Evolutionary conservation across 2,329 filamentous ascomycete species (phyloP).

Genomic region (Colletotrichum trifolii): DNA sequence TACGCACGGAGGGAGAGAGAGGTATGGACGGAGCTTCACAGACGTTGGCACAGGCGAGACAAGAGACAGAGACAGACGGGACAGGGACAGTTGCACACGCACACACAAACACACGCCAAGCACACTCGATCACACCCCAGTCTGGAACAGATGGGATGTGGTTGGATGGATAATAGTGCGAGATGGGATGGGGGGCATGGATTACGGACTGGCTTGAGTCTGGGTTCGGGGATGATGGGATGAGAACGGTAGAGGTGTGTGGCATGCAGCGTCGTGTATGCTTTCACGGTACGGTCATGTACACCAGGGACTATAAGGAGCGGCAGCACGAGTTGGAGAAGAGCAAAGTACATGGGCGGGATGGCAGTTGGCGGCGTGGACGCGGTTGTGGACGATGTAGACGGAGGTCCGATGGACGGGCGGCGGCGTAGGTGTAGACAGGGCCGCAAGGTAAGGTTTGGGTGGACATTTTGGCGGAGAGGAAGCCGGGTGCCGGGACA

Average conservation of each 20-base stretch:
- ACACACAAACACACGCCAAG: conserved; percentile 1
- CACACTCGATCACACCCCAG: not conserved
- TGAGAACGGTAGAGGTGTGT: conserved; percentile 21
- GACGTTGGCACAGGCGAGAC: conserved; percentile 1
- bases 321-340: not conserved
- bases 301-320: not conserved
- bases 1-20: conserved; percentile 25
- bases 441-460: no score
- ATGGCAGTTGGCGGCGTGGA: not conserved
- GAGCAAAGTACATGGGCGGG: conserved; percentile 8
- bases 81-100: conserved; percentile 11
- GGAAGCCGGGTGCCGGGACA: conserved; percentile 25
- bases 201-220: conserved; percentile 1
- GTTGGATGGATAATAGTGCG: not conserved
- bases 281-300: not conserved
- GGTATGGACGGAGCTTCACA: conserved; percentile 27
- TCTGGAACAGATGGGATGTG: conserved; percentile 24
- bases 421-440: not conserved
- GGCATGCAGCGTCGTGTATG: not conserved
- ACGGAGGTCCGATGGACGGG: conserved; percentile 31
- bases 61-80: conserved; percentile 7
- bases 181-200: conserved; percentile 20
- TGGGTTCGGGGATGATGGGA: conserved; percentile 28
- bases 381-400: conserved; percentile 21
- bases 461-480: conserved; percentile 12